A percentile compares a stretch with the other conserved stretches of the same genome.
Conservation (phyloP, 257 asterid species). For the Solanum boliviense region DNA sequence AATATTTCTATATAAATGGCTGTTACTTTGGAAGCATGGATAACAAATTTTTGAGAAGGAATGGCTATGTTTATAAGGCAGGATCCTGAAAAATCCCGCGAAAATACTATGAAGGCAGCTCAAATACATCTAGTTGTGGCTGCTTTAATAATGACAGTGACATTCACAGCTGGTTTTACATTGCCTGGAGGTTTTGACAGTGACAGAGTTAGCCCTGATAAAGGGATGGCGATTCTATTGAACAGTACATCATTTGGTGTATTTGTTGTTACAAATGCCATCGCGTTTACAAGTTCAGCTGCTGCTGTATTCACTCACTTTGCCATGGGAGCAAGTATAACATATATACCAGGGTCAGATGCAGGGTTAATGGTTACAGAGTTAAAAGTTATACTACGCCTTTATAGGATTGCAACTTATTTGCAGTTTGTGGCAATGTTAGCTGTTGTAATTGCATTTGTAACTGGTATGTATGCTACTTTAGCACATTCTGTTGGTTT, state of each 20-base stretch:
- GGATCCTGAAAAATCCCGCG: background rate
- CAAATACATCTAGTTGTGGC: background rate
- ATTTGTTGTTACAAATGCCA: slow-evolving; percentile 4
- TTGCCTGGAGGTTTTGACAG: background rate
- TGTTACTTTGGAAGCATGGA: background rate
- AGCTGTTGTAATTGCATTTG: slow-evolving; percentile 6
- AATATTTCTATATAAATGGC: background rate
- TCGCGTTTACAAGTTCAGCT: background rate
- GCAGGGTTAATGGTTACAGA: background rate
- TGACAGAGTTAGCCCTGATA: background rate
- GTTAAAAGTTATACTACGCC: background rate
- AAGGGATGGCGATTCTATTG: background rate
- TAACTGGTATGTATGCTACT: slow-evolving; percentile 5
- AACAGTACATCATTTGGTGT: background rate
- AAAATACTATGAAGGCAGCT: background rate
- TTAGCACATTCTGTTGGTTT: background rate
- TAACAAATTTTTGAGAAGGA: background rate
- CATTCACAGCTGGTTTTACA: background rate
- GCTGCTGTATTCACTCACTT: background rate
- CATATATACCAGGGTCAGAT: background rate
- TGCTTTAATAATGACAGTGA: background rate
- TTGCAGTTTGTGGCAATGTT: background rate
- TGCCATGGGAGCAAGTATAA: background rate
- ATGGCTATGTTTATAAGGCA: background rate
- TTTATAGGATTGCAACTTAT: background rate